Conservation (phyloP, 75 land plant genomes). For the Pinus taeda region DNA sequence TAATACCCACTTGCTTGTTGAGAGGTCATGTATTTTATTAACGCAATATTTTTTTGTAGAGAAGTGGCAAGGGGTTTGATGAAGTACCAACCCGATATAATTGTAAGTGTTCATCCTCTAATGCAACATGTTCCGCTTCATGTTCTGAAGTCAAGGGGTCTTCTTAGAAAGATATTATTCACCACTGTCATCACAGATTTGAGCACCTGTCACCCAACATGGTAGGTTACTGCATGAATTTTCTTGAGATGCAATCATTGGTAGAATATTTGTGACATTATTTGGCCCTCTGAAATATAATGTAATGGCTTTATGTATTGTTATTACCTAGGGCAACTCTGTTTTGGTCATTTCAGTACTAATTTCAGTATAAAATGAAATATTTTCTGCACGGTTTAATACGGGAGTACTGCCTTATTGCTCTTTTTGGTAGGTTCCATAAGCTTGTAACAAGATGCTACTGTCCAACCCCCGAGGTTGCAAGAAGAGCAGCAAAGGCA, state of each 20-base stretch:
- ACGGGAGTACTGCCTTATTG: too few species aligned
- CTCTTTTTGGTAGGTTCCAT: constrained; percentile 64
- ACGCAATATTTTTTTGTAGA: constrained; percentile 26
- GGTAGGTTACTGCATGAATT: constrained; percentile 30
- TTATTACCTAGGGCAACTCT: neutral
- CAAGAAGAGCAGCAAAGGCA: constrained; percentile 72
- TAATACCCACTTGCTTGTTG: too few species aligned
- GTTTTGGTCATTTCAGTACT: neutral
- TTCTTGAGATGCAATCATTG: neutral
- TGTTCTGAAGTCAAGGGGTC: constrained; percentile 71
- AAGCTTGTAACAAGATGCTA: constrained; percentile 75
- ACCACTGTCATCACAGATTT: constrained; percentile 92
- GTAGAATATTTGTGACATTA: too few species aligned
- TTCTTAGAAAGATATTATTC: constrained; percentile 77
- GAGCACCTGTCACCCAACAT: constrained; percentile 85
- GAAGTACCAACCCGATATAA: constrained; percentile 90
- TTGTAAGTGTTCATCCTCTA: constrained; percentile 90
- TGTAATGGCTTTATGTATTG: too few species aligned
- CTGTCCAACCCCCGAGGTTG: constrained; percentile 85
- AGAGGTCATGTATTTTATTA: too few species aligned
- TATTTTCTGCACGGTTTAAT: too few species aligned
- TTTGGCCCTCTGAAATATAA: too few species aligned
- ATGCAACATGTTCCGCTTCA: constrained; percentile 93
- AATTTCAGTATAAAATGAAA: neutral
- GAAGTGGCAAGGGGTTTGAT: constrained; percentile 84